Percentiles rank a stretch among this genome's conserved stretches.
Evolutionary conservation across 495 filamentous ascomycete species (phyloP).

Genomic region (Trichoderma erinaceum): DNA sequence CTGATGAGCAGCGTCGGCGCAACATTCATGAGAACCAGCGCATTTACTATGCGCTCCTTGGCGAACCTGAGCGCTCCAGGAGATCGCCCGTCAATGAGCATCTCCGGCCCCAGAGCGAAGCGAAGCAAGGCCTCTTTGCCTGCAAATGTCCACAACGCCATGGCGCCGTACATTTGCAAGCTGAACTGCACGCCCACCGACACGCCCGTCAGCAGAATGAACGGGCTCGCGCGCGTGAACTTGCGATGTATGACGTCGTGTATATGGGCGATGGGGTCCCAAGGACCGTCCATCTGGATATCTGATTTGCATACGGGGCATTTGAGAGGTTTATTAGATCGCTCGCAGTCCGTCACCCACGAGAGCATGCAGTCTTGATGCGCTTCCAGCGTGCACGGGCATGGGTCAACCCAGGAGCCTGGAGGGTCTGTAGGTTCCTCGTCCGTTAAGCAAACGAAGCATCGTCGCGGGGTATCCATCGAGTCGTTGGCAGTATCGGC

Average conservation of each 20-base stretch:
- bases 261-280: constrained; percentile 57
- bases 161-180: constrained; percentile 33
- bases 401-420: constrained; percentile 75
- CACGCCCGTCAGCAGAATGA: constrained; percentile 51
- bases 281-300: constrained; percentile 67
- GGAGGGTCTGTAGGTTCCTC: constrained; percentile 63
- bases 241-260: constrained; percentile 48
- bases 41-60: constrained; percentile 16
- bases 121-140: constrained; percentile 27
- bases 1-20: constrained; percentile 36
- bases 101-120: constrained; percentile 15
- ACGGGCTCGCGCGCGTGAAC: constrained; percentile 53
- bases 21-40: constrained; percentile 28
- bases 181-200: constrained; percentile 45
- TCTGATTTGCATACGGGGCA: constrained; percentile 86
- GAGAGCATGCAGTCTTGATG: constrained; percentile 86
- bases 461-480: constrained; percentile 49
- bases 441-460: constrained; percentile 90
- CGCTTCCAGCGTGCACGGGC: constrained; percentile 80
- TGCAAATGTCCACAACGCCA: constrained; percentile 32
- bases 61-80: not conserved
- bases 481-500: not conserved
- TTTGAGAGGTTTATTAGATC: constrained; percentile 54
- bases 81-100: constrained; percentile 1
- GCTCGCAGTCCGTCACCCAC: constrained; percentile 82